phyloP scores from a whole-genome alignment of 805 yeast genomes.

The Ogataea degrootiae region DNA sequence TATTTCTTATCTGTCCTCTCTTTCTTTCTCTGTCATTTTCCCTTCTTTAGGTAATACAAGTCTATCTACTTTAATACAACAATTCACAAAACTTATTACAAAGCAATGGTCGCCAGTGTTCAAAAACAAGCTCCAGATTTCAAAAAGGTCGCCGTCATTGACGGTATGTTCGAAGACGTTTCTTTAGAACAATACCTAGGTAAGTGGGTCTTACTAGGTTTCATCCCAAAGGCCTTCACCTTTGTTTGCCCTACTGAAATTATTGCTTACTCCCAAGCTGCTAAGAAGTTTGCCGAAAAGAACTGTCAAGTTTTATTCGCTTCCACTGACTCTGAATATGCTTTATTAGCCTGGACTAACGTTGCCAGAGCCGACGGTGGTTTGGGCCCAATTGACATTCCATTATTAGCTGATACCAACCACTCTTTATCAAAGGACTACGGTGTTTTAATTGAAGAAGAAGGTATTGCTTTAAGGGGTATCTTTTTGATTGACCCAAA shows the following conservation, averaged over 20 bases:
- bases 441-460: constrained; percentile 96
- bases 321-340: constrained; percentile 97
- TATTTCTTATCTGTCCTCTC: background rate
- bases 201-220: constrained; percentile 95
- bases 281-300: constrained; percentile 79
- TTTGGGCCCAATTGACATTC: constrained; percentile 90
- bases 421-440: constrained; percentile 91
- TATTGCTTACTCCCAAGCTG: constrained; percentile 97
- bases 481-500: constrained; percentile 96
- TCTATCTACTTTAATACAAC: too few species aligned
- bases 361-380: constrained; percentile 97
- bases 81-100: background rate
- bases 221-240: constrained; percentile 98
- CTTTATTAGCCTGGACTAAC: constrained; percentile 97
- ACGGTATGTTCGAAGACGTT: constrained; percentile 94
- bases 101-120: constrained; percentile 78
- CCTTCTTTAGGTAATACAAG: too few species aligned
- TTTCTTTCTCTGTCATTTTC: background rate
- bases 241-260: constrained; percentile 99
- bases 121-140: constrained; percentile 96
- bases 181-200: constrained; percentile 95
- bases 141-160: constrained; percentile 95
- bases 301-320: constrained; percentile 90
- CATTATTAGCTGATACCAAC: constrained; percentile 95
- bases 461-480: constrained; percentile 97